phyloP scores from a whole-genome alignment of 352 stramenopile species.

The Plasmopara viticola region DNA sequence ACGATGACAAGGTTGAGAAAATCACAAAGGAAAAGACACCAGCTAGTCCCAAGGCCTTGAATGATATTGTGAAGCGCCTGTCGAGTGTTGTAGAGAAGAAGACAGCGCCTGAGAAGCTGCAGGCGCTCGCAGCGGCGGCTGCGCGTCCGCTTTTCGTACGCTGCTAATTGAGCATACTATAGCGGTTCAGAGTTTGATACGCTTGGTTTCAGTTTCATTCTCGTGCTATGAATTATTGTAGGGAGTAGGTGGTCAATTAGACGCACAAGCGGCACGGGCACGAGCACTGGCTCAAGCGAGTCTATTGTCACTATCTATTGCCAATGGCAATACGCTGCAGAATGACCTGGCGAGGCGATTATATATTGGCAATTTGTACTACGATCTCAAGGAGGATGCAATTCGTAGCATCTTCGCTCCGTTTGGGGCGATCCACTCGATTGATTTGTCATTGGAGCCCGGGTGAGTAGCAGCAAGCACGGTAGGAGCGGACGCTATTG shows the following conservation, averaged over 20 bases:
- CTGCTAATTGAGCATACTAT: conserved; percentile 6
- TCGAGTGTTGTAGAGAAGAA: conserved; percentile 67
- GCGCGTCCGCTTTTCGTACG: conserved; percentile 24
- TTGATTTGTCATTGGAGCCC: conserved; percentile 72
- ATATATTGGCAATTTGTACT: conserved; percentile 80
- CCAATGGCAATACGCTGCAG: conserved; percentile 37
- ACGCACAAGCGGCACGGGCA: conserved; percentile 52
- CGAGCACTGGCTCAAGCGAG: conserved; percentile 61
- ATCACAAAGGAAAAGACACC: conserved; percentile 3
- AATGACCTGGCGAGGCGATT: conserved; percentile 62
- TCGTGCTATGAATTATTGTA: conserved; percentile 38
- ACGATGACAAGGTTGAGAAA: conserved; percentile 10
- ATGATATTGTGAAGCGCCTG: conserved; percentile 57
- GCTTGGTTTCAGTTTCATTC: conserved; percentile 37
- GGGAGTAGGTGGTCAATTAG: conserved; percentile 29
- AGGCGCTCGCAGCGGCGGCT: conserved; percentile 13
- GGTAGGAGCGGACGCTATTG: background rate
- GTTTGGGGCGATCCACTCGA: conserved; percentile 63
- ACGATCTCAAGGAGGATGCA: conserved; percentile 77
- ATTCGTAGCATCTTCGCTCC: conserved; percentile 58
- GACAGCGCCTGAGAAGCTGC: conserved; percentile 31
- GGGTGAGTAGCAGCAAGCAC: conserved; percentile 26
- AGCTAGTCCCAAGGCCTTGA: conserved; percentile 26
- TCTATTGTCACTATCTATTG: conserved; percentile 55
- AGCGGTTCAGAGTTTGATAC: conserved; percentile 22